Conservation (phyloP, 306 rosid genomes). For the Fagus sylvatica region DNA sequence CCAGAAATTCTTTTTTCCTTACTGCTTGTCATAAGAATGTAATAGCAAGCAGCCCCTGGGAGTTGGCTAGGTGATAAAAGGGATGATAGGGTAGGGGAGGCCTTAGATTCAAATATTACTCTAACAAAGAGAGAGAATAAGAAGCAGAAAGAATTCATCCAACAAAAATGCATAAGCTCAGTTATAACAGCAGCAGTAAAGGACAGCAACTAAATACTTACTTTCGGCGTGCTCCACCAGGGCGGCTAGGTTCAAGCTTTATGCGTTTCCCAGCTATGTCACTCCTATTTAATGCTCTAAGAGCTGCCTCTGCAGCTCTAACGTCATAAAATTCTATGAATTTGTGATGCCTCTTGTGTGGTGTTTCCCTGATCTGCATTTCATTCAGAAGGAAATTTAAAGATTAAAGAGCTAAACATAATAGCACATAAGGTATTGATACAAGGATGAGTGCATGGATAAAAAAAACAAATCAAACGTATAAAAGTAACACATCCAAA, state of each 20-base stretch:
- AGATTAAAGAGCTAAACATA: slow-evolving; percentile 1
- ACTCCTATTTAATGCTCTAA: slow-evolving; percentile 83
- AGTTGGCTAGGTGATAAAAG: background rate
- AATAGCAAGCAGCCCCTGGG: background rate
- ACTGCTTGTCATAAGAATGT: background rate
- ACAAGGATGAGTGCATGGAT: background rate
- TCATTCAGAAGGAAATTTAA: slow-evolving; percentile 16
- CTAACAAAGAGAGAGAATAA: background rate
- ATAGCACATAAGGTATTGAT: slow-evolving; percentile 17
- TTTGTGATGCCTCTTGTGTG: slow-evolving; percentile 92
- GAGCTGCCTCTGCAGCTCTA: slow-evolving; percentile 91
- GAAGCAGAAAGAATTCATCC: background rate
- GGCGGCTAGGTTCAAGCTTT: slow-evolving; percentile 97
- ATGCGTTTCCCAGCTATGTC: slow-evolving; percentile 96
- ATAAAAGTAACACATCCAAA: slow-evolving; percentile 1
- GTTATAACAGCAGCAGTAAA: background rate
- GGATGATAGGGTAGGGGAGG: background rate
- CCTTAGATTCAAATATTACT: background rate
- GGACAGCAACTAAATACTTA: slow-evolving; percentile 37
- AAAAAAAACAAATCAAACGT: background rate
- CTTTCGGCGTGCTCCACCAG: slow-evolving; percentile 98
- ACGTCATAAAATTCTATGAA: slow-evolving; percentile 90
- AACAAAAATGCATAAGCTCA: background rate
- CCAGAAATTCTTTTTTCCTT: background rate
- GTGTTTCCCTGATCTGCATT: slow-evolving; percentile 93